These are phyloP conservation scores for Paraconiothyrium sp. DNA, from an alignment of 2,329 filamentous ascomycete species.

Conservation along the genomic window DNA sequence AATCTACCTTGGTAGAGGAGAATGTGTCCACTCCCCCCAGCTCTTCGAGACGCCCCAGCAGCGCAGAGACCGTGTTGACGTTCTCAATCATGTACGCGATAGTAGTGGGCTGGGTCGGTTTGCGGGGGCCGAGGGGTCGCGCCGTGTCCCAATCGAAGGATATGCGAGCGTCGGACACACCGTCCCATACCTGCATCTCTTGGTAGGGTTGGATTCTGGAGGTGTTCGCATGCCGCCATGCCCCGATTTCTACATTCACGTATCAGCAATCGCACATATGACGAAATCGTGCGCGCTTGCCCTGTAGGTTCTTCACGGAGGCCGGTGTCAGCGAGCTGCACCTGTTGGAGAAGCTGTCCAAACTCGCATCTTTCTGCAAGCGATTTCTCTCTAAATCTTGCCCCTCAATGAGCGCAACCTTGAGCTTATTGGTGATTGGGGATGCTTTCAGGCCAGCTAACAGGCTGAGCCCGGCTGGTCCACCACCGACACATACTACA, in stretches of 20 bases:
- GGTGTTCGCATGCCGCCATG: constrained; percentile 79
- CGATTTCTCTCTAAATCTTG: constrained; percentile 80
- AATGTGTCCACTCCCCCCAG: constrained; percentile 75
- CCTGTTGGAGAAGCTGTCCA: constrained; percentile 84
- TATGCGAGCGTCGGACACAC: constrained; percentile 84
- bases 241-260: constrained; percentile 70
- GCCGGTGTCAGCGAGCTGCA: constrained; percentile 94
- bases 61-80: constrained; percentile 81
- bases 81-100: constrained; percentile 99
- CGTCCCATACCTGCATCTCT: constrained; percentile 99
- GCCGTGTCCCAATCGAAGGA: constrained; percentile 79
- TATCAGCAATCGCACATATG: not conserved
- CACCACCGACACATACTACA: constrained; percentile 90
- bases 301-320: constrained; percentile 81
- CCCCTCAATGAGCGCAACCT: constrained; percentile 87
- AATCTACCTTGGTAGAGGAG: constrained; percentile 79
- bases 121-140: constrained; percentile 51
- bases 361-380: constrained; percentile 69
- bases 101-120: constrained; percentile 59
- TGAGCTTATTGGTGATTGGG: constrained; percentile 77
- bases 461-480: constrained; percentile 83
- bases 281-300: constrained; percentile 29
- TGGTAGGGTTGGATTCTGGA: constrained; percentile 86
- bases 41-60: constrained; percentile 76
- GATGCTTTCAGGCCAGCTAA: constrained; percentile 64